Percentiles rank a stretch among this genome's conserved stretches.
Conservation (phyloP, 352 stramenopile genomes). For the Pythium aquatile region DNA sequence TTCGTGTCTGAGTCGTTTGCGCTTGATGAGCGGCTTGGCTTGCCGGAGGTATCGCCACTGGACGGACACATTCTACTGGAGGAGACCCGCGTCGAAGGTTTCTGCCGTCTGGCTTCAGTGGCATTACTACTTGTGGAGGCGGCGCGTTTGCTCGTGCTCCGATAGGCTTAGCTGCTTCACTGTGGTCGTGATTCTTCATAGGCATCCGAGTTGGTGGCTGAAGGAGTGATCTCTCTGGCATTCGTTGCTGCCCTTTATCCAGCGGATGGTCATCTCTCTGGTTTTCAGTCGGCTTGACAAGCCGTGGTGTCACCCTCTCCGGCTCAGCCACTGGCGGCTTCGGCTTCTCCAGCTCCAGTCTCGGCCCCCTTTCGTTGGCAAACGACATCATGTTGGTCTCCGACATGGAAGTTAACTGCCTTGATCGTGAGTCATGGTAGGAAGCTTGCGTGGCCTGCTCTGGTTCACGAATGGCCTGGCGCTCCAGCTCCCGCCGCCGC, state of each 20-base stretch:
- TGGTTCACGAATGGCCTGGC: conserved; percentile 4
- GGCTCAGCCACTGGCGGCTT: neutral
- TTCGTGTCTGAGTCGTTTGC: neutral
- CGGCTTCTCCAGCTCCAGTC: neutral
- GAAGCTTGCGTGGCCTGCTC: neutral
- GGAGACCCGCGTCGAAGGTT: neutral
- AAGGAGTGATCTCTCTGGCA: neutral
- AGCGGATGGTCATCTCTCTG: neutral
- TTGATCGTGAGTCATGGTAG: neutral
- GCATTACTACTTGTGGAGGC: neutral
- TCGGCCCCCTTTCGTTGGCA: neutral
- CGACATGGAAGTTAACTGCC: too few species aligned
- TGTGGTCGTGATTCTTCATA: neutral
- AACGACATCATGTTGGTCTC: neutral
- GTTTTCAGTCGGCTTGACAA: neutral
- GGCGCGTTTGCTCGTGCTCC: neutral
- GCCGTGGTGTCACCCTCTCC: neutral
- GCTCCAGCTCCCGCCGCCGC: conserved; percentile 42
- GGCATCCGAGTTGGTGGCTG: neutral
- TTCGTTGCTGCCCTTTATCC: neutral
- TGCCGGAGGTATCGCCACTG: neutral
- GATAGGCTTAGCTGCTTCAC: neutral
- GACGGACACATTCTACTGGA: neutral
- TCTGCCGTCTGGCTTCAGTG: neutral
- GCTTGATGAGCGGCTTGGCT: neutral